Conservation (phyloP, 148 eudicot genomes). For the Fagopyrum tataricum region DNA sequence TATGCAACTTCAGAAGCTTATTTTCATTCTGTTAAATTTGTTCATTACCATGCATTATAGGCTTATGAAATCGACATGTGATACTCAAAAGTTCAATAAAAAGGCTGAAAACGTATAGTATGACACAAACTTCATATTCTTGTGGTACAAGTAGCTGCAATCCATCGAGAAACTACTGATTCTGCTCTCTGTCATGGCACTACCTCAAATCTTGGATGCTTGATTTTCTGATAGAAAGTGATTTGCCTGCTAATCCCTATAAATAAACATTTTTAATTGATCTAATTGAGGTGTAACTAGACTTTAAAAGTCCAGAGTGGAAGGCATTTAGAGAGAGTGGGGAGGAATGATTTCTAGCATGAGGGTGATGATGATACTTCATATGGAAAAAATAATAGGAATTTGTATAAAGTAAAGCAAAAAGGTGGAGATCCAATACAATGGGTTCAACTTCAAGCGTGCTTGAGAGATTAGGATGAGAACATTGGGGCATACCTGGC, state of each 20-base stretch:
- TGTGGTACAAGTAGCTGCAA: neutral
- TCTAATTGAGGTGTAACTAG: conserved; percentile 25
- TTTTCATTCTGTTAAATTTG: neutral
- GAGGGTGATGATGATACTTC: conserved; percentile 39
- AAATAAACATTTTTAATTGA: neutral
- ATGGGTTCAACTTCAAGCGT: conserved; percentile 6
- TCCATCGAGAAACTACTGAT: neutral
- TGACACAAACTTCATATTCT: neutral
- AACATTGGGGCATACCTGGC: conserved; percentile 3
- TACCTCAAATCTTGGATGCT: too few species aligned
- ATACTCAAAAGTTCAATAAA: neutral
- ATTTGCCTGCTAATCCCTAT: conserved; percentile 7
- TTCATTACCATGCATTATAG: neutral
- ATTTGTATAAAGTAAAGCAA: conserved; percentile 5
- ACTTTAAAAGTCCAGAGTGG: conserved; percentile 14
- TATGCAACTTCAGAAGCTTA: neutral
- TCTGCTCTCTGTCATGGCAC: neutral
- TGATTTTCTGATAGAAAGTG: neutral
- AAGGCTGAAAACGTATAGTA: too few species aligned
- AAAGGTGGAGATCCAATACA: neutral
- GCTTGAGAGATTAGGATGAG: conserved; percentile 9
- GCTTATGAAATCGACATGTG: neutral
- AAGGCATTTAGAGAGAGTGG: conserved; percentile 14
- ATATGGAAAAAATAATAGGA: conserved; percentile 30
- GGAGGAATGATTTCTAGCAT: conserved; percentile 36